Evolutionary conservation across 2,329 filamentous ascomycete species (phyloP), one percentile per base, ranked within the genome.

Genomic region (Alternaria dauci): DNA sequence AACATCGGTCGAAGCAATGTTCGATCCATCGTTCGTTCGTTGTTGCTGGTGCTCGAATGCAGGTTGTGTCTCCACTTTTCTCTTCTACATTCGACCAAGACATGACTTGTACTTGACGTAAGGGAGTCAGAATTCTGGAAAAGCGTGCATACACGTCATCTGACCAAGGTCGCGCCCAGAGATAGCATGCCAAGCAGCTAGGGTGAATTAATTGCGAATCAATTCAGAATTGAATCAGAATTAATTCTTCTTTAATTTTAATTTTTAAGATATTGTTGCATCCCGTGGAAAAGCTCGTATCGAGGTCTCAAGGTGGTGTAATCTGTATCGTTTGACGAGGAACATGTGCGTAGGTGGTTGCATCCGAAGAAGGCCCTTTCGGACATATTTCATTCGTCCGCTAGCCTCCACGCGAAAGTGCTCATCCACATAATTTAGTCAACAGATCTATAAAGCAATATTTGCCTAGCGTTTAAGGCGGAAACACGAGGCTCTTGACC

Each of bases 361-460:
- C 7, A 34, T 34, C 55, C 55, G 55, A 47, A 53, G 42, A 58
- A 46, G 55, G 55, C 42, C 55, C 50, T 53, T 58, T 36, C 42
- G 26, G n/a, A 14, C 14, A 58, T 30, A 9, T 39, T 34, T 47
- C 46, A n/a, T 52, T 44, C 39, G 18, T 18, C 30, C 47, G 30
- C 30, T 44, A 8, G 47, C 39, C 39, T 52, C 23, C 41, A 46
- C 55, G 25, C 12, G 18, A 38, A 30, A 16, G 9, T n/a, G 5
- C 9, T 20, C 23, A 5, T 46, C n/a, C 14, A 23, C 39, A 12
- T 44, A n/a, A 52, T 58, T 38, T 18, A 20, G 25, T n/a, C 28
- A 34, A 39, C 18, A 25, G 11, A 18, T 25, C 12, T 41, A 42
- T 20, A 14, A 9, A 25, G 32, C 30, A 12, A 43, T 16, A 11